Conservation (phyloP, 768 basidiomycete species). For the Rhodotorula sphaerocarpa region DNA sequence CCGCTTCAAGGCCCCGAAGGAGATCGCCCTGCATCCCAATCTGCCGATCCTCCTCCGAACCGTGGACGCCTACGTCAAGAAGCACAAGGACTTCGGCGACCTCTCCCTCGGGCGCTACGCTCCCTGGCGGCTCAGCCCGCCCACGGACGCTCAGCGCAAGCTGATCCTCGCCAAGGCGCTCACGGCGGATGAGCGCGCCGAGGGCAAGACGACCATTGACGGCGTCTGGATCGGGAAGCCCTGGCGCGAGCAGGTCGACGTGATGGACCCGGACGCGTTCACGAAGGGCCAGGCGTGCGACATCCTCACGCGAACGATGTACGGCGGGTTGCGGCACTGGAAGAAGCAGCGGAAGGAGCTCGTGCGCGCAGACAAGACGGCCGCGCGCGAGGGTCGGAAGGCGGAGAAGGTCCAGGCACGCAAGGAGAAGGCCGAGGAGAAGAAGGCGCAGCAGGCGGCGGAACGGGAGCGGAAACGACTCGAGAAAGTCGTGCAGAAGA, state of each 20-base stretch:
- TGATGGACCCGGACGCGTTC: constrained; percentile 46
- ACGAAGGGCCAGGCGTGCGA: constrained; percentile 74
- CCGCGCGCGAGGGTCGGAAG: neutral
- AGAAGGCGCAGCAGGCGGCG: neutral
- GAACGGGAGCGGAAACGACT: too few relatives aligned
- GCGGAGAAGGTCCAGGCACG: neutral
- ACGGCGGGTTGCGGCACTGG: constrained; percentile 50
- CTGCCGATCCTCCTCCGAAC: constrained; percentile 7
- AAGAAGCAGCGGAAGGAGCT: neutral
- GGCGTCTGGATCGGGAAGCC: constrained; percentile 39
- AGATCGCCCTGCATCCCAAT: neutral
- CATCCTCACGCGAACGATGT: constrained; percentile 66
- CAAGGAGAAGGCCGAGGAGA: neutral
- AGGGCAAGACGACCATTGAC: neutral
- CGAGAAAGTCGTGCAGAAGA: too few relatives aligned
- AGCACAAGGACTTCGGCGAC: neutral
- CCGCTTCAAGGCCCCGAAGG: neutral
- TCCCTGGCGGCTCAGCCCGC: constrained; percentile 40
- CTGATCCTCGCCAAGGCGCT: constrained; percentile 3
- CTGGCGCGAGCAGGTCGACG: constrained; percentile 21
- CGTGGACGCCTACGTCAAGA: constrained; percentile 3
- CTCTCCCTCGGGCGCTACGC: constrained; percentile 9
- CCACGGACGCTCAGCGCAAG: constrained; percentile 1
- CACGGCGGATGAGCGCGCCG: neutral
- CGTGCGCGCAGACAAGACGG: neutral